Evolutionary conservation across 768 basidiomycete genomes (phyloP).

Genomic region (Leccinum uliginosum): DNA sequence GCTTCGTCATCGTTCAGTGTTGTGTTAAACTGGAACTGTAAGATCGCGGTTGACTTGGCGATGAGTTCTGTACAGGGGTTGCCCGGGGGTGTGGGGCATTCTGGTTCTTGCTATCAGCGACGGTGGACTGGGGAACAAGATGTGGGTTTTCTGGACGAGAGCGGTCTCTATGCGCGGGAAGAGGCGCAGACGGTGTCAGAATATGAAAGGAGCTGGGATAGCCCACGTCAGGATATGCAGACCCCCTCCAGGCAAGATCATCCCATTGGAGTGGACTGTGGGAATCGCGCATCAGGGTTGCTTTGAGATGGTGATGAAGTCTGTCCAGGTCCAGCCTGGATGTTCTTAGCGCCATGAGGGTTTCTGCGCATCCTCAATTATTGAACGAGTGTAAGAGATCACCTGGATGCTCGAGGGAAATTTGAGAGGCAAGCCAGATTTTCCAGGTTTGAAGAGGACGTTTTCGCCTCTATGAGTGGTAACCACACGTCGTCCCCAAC

Average conservation of each 20-base stretch:
- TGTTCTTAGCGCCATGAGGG: constrained; percentile 1
- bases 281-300: too few species aligned
- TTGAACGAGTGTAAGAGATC: constrained; percentile 12
- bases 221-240: constrained; percentile 2
- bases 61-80: constrained; percentile 13
- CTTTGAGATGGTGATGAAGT: not conserved
- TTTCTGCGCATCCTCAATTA: constrained; percentile 17
- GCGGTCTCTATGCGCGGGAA: not conserved
- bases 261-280: too few species aligned
- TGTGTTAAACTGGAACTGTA: constrained; percentile 36
- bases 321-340: constrained; percentile 22
- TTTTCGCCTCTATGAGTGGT: constrained; percentile 57
- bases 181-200: constrained; percentile 5
- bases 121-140: not conserved
- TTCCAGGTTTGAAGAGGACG: constrained; percentile 46
- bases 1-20: constrained; percentile 28
- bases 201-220: constrained; percentile 10
- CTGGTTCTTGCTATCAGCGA: constrained; percentile 3
- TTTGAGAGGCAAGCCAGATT: constrained; percentile 24
- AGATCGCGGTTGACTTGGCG: constrained; percentile 27
- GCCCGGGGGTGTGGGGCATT: constrained; percentile 10
- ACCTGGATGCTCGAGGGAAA: constrained; percentile 13
- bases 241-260: not conserved
- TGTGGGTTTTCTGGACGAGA: not conserved
- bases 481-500: constrained; percentile 72